Evolutionary conservation across 148 eudicot species (phyloP), one percentile per base, ranked within the genome.

Genomic region (Tetragonia tetragonoides): DNA sequence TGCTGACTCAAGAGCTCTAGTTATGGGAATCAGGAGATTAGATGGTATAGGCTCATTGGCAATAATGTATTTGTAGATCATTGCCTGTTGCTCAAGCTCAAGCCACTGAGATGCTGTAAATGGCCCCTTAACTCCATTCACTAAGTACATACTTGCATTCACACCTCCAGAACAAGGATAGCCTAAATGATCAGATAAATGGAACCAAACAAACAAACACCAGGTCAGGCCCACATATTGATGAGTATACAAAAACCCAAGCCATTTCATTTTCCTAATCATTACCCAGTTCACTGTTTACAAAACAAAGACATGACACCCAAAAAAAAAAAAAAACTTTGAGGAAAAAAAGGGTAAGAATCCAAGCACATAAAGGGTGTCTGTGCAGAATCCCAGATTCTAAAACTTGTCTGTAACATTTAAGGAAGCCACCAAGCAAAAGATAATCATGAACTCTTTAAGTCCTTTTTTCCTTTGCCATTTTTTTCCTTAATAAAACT

Each of bases 1-100:
- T 63, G 83, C 90, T 2, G 89, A 83, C 84, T 86, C 83, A 56
- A 81, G 79, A 47, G 93, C 82, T 80, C 79, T 91, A 56, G 75
- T 70, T 51, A 91, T 86, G 64, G 91, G 89, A 57, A 79, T 38
- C 18, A 89, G 88, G 68, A 91, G 83, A 81, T 83, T 77, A 53
- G 89, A 83, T 23, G 96, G 96, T 62, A 91, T 82, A 20, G 93
- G 89, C 67, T 88, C 86, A 83, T 89, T 89, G 12, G 93, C 86
- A 65, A 81, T 79, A 38, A 91, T 63, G 79, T 89, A 84, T 73
- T 91, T 89, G 81, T 89, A 91, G 75, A 89, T 88, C 83, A 88
- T 79, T 41, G 96, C 93, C 57, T 91, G 96, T 75, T 87, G 90
- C 80, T 91, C 90, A 54, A 91, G 83, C 82, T 91, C 96, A 76